Conservation (phyloP, 2,329 filamentous ascomycete genomes). For the Aspergillus sp. region DNA sequence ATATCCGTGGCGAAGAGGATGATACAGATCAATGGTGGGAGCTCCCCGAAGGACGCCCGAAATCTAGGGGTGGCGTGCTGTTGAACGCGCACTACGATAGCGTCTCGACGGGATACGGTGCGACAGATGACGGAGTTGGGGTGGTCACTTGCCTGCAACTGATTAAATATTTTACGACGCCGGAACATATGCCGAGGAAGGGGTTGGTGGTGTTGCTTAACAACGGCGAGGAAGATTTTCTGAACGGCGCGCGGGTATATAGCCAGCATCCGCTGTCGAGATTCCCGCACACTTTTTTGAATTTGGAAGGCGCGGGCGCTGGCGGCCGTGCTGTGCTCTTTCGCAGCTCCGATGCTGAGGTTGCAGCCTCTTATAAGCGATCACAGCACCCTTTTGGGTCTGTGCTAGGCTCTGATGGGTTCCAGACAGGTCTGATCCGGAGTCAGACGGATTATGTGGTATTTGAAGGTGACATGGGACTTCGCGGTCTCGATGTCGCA, state of each 20-base stretch:
- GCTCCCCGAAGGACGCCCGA: conserved; percentile 48
- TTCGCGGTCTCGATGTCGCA: conserved; percentile 86
- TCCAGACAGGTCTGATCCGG: conserved; percentile 72
- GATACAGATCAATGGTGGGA: conserved; percentile 74
- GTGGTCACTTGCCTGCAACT: conserved; percentile 84
- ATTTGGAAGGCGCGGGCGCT: conserved; percentile 91
- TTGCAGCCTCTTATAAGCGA: conserved; percentile 74
- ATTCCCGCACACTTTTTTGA: conserved; percentile 84
- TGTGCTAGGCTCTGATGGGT: conserved; percentile 80
- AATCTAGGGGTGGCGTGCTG: conserved; percentile 71
- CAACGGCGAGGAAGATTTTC: conserved; percentile 91
- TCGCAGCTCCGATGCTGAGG: conserved; percentile 80
- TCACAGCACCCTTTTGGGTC: conserved; percentile 77
- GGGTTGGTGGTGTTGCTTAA: conserved; percentile 86
- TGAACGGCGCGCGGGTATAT: conserved; percentile 84
- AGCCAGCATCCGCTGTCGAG: conserved; percentile 77
- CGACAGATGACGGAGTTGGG: conserved; percentile 90
- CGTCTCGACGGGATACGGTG: conserved; percentile 87
- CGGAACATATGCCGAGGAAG: conserved; percentile 69
- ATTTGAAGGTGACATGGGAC: conserved; percentile 72
- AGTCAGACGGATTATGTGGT: conserved; percentile 90
- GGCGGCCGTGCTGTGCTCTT: conserved; percentile 87
- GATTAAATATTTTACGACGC: conserved; percentile 77
- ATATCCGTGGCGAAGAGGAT: conserved; percentile 80
- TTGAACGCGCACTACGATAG: conserved; percentile 96